Base-by-base conservation (phyloP, 2,329 filamentous ascomycete genomes). In the Paecilomyces sp. region DNA sequence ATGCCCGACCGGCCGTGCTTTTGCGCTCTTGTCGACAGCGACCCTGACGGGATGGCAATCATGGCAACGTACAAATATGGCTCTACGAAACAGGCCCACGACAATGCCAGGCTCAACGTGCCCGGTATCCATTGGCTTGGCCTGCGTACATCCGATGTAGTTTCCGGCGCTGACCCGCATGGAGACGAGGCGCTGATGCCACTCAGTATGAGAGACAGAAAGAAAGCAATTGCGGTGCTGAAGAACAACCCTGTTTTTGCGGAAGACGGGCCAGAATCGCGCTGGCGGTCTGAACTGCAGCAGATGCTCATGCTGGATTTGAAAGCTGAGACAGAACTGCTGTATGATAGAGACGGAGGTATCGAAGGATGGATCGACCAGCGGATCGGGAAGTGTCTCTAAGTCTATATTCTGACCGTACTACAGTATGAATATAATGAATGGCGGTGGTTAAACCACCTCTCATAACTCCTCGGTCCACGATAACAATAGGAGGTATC, bases 1-100 rank as follows among this genome's bases (percentile, higher is more conserved):
- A 51, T 24, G 59, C 33, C 57, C 65, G 4, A 64, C 15, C 25
- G 72, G 7, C 73, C 77, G 13, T 76, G 75, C 8, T 79, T 85
- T 57, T 82, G 80, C 61, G 81, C 77, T 1, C 74, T 88, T 1
- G 79, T 85, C 24, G 85, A 88, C 63, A 79, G 79, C 56, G 85
- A 88, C 65, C 85, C 85, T 0, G 84, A 88, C 65, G 85, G 85
- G 2, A 77, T 88, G 60, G 79, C 79, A 11, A 88, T 88, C 56
- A 75, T 86, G 68, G 83, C 82, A 13, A 86, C 81, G 7, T 88
- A 87, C 75, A 85, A 84, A 64, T 78, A 86, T 65, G 84, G 85
- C 25, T 87, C 85, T 1, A 74, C 76, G 58, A 77, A 79, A 8
- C 78, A 85, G 30, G 75, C 80, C 5, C 82, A 85, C 62, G 83